Percentiles rank a stretch among this genome's conserved stretches.
Conservation (phyloP, 2,329 filamentous ascomycete species). For the Chalaropsis thielavioides region DNA sequence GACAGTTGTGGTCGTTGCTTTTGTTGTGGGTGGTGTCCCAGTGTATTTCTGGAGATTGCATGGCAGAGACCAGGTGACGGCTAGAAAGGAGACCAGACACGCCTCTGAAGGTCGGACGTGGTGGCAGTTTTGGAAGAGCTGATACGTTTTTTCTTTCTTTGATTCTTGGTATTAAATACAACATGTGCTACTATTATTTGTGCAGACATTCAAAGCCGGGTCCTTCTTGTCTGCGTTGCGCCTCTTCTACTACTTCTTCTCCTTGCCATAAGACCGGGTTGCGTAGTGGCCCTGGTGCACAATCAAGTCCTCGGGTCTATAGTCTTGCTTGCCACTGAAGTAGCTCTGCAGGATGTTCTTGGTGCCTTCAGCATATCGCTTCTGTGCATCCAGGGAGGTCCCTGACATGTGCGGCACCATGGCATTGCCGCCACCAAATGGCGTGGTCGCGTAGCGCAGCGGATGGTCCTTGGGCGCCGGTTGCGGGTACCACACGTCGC, state of each 20-base stretch:
- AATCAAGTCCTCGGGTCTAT: slow-evolving; percentile 80
- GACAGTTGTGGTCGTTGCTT: slow-evolving; percentile 72
- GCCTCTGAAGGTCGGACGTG: slow-evolving; percentile 27
- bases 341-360: slow-evolving; percentile 88
- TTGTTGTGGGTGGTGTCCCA: slow-evolving; percentile 69
- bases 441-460: slow-evolving; percentile 84
- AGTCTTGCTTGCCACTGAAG: slow-evolving; percentile 75
- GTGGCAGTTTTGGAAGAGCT: slow-evolving; percentile 48
- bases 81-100: slow-evolving; percentile 28
- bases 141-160: background rate
- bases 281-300: slow-evolving; percentile 83
- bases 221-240: slow-evolving; percentile 31
- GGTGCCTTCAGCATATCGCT: slow-evolving; percentile 73
- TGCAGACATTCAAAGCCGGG: background rate
- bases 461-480: slow-evolving; percentile 86
- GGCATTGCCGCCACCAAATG: slow-evolving; percentile 92
- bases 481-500: slow-evolving; percentile 95
- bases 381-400: slow-evolving; percentile 95
- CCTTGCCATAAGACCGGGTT: slow-evolving; percentile 80
- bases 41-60: slow-evolving; percentile 81
- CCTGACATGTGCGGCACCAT: slow-evolving; percentile 99
- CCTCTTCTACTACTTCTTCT: slow-evolving; percentile 12
- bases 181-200: background rate
- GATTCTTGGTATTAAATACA: slow-evolving; percentile 1
- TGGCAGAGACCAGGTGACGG: slow-evolving; percentile 39